phyloP scores from a whole-genome alignment of 2,329 filamentous ascomycete genomes.

The Diaporthe longicolla region DNA sequence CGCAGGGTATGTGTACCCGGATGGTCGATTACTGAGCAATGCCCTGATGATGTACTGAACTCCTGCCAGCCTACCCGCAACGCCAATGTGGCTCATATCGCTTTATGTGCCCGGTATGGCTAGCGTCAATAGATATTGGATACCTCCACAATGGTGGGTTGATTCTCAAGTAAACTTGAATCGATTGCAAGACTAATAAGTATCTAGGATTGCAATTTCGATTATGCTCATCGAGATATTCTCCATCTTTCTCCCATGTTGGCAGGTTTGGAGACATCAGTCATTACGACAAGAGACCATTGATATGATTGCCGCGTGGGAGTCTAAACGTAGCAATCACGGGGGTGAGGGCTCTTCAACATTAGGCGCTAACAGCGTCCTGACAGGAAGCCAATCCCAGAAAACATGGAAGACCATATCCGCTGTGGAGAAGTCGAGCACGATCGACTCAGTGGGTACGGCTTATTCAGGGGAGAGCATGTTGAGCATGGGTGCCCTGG shows the following conservation, averaged over 20 bases:
- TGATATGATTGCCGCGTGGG: slow-evolving; percentile 64
- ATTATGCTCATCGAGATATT: slow-evolving; percentile 75
- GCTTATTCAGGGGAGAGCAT: slow-evolving; percentile 57
- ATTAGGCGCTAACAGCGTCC: slow-evolving; percentile 46
- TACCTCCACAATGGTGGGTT: slow-evolving; percentile 74
- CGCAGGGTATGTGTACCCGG: slow-evolving; percentile 55
- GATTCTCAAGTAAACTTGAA: too few relatives aligned
- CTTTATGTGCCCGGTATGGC: slow-evolving; percentile 66
- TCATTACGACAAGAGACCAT: slow-evolving; percentile 63
- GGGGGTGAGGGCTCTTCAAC: slow-evolving; percentile 13
- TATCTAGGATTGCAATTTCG: slow-evolving; percentile 67
- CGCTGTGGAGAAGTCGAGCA: slow-evolving; percentile 48
- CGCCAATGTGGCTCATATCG: slow-evolving; percentile 77
- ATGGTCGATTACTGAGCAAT: neutral
- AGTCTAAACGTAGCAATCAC: slow-evolving; percentile 55
- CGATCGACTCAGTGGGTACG: slow-evolving; percentile 43
- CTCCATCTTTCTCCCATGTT: slow-evolving; percentile 74
- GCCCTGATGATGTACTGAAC: slow-evolving; percentile 20
- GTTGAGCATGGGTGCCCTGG: slow-evolving; percentile 73
- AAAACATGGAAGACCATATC: slow-evolving; percentile 50
- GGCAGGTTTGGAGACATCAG: slow-evolving; percentile 65
- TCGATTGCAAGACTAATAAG: neutral
- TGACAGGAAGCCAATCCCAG: slow-evolving; percentile 52
- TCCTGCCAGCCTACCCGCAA: slow-evolving; percentile 68
- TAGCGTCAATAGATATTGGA: slow-evolving; percentile 66